These are phyloP conservation scores for Raphanus hybrid DNA, from an alignment of 441 rosid species.

Conservation along the genomic window DNA sequence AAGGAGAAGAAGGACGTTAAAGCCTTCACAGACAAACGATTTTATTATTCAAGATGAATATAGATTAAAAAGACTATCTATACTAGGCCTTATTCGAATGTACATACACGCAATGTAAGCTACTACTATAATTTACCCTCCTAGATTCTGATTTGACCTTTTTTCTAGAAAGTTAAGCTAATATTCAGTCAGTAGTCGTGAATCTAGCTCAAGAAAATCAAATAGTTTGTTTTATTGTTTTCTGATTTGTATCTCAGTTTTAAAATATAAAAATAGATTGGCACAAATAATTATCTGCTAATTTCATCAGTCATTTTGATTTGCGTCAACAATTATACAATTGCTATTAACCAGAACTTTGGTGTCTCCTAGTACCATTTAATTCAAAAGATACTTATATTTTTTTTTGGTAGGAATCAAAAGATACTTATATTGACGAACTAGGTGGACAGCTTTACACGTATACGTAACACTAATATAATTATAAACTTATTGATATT, in stretches of 20 bases:
- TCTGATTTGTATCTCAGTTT: not conserved
- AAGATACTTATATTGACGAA: too few species aligned
- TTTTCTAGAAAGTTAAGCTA: not conserved
- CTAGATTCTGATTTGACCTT: not conserved
- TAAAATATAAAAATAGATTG: not conserved
- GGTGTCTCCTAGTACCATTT: too few species aligned
- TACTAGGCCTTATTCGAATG: not conserved
- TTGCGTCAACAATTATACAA: too few species aligned
- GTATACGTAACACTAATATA: too few species aligned
- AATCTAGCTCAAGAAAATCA: not conserved
- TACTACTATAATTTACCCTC: not conserved
- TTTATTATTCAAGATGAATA: conserved; percentile 8
- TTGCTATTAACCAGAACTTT: too few species aligned
- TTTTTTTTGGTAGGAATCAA: too few species aligned
- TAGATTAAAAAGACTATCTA: not conserved
- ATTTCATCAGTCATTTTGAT: too few species aligned
- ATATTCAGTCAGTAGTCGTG: not conserved
- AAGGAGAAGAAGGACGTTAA: conserved; percentile 38
- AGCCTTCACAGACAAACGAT: conserved; percentile 30
- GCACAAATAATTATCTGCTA: too few species aligned
- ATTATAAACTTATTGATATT: too few species aligned
- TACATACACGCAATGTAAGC: not conserved
- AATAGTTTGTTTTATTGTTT: not conserved
- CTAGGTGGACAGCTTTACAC: too few species aligned
- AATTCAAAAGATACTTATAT: too few species aligned